These are phyloP conservation scores for Cadophora malorum DNA, from an alignment of 2,329 filamentous ascomycete genomes.

Conservation along the genomic window DNA sequence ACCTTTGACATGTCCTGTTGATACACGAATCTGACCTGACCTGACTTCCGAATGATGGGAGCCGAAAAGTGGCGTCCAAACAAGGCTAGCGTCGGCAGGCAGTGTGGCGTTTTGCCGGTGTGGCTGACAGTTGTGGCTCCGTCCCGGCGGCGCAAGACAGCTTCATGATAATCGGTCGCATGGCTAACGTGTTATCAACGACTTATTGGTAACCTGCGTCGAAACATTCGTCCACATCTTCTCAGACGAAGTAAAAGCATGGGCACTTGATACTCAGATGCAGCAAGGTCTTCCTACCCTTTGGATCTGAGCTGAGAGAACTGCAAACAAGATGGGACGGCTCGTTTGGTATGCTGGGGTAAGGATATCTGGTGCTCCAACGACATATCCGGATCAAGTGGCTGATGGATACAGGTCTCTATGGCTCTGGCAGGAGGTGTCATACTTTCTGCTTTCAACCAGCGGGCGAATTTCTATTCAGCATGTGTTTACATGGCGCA, in stretches of 20 bases:
- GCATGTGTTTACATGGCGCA: constrained; percentile 96
- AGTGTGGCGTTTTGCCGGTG: constrained; percentile 13
- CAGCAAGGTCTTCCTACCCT: constrained; percentile 28
- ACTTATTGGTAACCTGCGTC: constrained; percentile 13
- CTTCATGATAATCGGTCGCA: neutral
- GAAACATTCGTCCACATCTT: neutral
- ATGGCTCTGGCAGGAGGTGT: constrained; percentile 84
- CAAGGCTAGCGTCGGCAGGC: neutral
- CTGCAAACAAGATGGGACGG: constrained; percentile 35
- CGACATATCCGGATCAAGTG: constrained; percentile 8
- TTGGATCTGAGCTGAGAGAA: constrained; percentile 28
- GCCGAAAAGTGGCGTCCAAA: neutral
- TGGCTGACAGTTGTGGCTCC: neutral
- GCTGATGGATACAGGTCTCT: constrained; percentile 64
- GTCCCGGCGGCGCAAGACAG: neutral
- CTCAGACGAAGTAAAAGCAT: constrained; percentile 26
- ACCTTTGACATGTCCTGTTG: neutral
- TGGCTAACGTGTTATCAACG: constrained; percentile 20
- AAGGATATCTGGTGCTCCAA: constrained; percentile 40
- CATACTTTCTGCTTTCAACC: constrained; percentile 88
- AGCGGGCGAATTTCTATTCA: constrained; percentile 97
- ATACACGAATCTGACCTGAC: neutral
- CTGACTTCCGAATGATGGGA: neutral
- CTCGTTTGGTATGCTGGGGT: constrained; percentile 60
- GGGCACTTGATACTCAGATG: constrained; percentile 33